Evolutionary conservation across 495 filamentous ascomycete genomes (phyloP).

Genomic region (Gamarada debralockiae): DNA sequence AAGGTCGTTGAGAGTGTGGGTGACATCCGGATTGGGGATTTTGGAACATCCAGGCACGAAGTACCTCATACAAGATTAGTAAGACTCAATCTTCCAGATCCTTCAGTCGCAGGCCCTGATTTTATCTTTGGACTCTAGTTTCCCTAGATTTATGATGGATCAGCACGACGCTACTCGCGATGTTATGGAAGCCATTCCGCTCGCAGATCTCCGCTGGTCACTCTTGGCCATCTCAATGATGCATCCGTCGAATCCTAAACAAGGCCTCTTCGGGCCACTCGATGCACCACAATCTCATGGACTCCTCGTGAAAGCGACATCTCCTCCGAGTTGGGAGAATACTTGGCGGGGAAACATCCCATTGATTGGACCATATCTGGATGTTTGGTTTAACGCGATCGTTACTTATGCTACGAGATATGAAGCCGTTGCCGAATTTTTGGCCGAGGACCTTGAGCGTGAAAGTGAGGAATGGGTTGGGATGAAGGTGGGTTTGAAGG

Average conservation of each 20-base stretch:
- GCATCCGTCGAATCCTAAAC: conserved; percentile 1
- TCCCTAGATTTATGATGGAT: conserved; percentile 1
- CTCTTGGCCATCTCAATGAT: conserved; percentile 7
- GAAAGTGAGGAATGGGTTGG: conserved; percentile 11
- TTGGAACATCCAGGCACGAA: conserved; percentile 4
- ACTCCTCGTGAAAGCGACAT: conserved; percentile 9
- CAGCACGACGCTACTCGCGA: not conserved
- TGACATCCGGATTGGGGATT: conserved; percentile 4
- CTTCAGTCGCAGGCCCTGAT: not conserved
- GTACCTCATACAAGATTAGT: conserved; percentile 5
- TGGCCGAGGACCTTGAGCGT: conserved; percentile 16
- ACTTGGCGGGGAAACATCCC: not conserved
- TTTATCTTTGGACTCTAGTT: not conserved
- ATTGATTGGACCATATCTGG: conserved; percentile 8
- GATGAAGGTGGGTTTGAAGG: conserved; percentile 11
- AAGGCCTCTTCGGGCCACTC: conserved; percentile 2
- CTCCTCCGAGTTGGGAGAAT: conserved; percentile 7
- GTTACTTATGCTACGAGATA: not conserved
- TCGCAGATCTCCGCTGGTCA: conserved; percentile 6
- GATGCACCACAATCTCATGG: not conserved
- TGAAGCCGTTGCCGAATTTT: conserved; percentile 10
- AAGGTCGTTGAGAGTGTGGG: conserved; percentile 7
- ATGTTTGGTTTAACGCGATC: not conserved
- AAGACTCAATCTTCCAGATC: not conserved
- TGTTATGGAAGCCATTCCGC: conserved; percentile 1